phyloP scores from a whole-genome alignment of 345 rosid species.

The Theobroma cacao region DNA sequence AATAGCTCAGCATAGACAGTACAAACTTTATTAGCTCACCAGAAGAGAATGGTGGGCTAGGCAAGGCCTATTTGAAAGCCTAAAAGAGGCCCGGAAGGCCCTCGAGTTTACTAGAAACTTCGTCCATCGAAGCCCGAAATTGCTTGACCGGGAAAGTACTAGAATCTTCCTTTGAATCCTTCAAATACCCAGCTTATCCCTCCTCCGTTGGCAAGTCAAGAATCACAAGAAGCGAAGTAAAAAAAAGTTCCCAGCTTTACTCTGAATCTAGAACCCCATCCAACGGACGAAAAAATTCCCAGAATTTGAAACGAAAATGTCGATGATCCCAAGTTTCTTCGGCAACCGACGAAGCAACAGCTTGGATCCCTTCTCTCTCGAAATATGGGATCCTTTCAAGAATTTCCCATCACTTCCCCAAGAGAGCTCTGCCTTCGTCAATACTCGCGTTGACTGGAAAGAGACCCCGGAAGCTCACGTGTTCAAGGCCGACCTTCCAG shows the following conservation, averaged over 20 bases:
- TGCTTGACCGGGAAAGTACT: background rate
- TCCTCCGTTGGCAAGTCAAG: background rate
- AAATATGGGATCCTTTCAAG: background rate
- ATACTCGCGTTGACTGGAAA: constrained; percentile 29
- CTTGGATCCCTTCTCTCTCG: background rate
- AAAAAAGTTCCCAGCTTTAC: no score
- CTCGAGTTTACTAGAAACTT: background rate
- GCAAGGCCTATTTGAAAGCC: background rate
- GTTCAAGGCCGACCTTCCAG: constrained; percentile 36
- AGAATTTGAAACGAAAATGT: background rate
- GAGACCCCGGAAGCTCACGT: constrained; percentile 38
- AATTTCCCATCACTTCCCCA: background rate
- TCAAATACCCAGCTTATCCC: background rate
- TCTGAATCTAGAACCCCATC: background rate
- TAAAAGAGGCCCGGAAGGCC: background rate
- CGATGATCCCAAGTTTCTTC: background rate
- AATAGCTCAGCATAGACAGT: no score
- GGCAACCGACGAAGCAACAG: background rate
- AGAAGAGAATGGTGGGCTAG: no score
- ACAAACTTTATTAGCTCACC: no score
- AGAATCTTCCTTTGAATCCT: background rate
- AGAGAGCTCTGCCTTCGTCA: background rate
- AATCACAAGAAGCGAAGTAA: background rate
- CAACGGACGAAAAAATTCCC: background rate
- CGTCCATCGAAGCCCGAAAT: background rate